Percentiles rank a stretch among this genome's conserved stretches.
Conservation (phyloP, 2,329 filamentous ascomycete species). For the Coniochaeta sp. region DNA sequence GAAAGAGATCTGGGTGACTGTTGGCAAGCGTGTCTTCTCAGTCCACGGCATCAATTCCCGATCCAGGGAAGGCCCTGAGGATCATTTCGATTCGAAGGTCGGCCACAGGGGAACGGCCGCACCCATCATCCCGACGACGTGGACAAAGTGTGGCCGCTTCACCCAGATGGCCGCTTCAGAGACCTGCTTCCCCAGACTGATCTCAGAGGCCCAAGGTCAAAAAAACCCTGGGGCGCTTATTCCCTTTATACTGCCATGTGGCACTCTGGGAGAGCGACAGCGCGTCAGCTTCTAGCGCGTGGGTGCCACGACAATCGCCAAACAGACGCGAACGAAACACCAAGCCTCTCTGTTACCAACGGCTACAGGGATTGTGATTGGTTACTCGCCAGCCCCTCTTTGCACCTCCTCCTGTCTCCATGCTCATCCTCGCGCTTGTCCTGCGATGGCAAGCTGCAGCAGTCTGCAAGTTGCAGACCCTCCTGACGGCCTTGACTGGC, state of each 20-base stretch:
- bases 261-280: background rate
- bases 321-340: conserved; percentile 5
- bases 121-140: background rate
- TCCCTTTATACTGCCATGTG: conserved; percentile 1
- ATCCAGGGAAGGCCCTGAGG: no score
- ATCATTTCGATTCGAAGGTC: no score
- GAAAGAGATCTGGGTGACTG: no score
- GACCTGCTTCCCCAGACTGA: background rate
- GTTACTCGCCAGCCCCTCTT: conserved; percentile 2
- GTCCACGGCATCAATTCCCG: no score
- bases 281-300: conserved; percentile 2
- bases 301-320: conserved; percentile 1
- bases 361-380: background rate
- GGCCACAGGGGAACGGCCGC: background rate
- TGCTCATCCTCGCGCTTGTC: conserved; percentile 18
- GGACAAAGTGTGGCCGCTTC: background rate
- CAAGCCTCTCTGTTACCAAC: background rate
- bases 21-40: no score
- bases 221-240: background rate
- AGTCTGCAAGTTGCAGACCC: conserved; percentile 11
- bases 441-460: conserved; percentile 8
- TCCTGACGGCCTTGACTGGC: conserved; percentile 11
- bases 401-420: no score
- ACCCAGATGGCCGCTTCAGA: background rate
- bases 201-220: background rate